phyloP scores from a whole-genome alignment of 257 asterid species.

The Nicotiana benthamiana region DNA sequence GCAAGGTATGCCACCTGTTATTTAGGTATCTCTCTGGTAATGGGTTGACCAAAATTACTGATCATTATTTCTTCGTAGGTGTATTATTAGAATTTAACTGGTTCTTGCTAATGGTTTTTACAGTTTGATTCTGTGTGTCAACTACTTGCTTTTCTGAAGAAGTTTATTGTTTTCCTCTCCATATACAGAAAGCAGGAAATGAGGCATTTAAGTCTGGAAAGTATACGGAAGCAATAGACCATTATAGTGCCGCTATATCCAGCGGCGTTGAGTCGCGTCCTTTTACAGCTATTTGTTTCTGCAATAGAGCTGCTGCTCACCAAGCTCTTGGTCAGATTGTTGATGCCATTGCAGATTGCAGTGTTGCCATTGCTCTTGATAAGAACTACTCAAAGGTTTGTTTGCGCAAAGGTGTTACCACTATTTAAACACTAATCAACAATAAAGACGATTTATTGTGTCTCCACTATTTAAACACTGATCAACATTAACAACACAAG shows the following conservation, averaged over 20 bases:
- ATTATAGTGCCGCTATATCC: constrained; percentile 72
- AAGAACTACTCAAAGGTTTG: constrained; percentile 69
- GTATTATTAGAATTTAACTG: neutral
- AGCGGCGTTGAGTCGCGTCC: constrained; percentile 71
- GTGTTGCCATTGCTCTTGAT: constrained; percentile 83
- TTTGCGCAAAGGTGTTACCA: neutral
- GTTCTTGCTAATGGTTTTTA: neutral
- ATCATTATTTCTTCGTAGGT: neutral
- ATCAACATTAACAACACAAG: neutral
- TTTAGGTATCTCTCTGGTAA: neutral
- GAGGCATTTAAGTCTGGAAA: constrained; percentile 76
- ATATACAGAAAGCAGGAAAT: constrained; percentile 74
- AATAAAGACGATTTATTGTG: neutral
- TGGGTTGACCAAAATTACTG: neutral
- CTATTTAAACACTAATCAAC: too few species aligned
- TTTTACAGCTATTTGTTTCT: constrained; percentile 87
- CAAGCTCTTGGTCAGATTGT: constrained; percentile 68
- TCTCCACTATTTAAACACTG: neutral
- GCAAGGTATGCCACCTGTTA: constrained; percentile 37
- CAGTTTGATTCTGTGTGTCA: neutral
- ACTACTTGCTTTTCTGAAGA: constrained; percentile 1
- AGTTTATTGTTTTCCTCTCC: constrained; percentile 8
- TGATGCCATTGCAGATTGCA: constrained; percentile 96
- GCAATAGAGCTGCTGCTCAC: constrained; percentile 97
- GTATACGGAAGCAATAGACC: constrained; percentile 74